phyloP scores from a whole-genome alignment of 2,329 filamentous ascomycete species.

The Fusarium oligoseptatum region DNA sequence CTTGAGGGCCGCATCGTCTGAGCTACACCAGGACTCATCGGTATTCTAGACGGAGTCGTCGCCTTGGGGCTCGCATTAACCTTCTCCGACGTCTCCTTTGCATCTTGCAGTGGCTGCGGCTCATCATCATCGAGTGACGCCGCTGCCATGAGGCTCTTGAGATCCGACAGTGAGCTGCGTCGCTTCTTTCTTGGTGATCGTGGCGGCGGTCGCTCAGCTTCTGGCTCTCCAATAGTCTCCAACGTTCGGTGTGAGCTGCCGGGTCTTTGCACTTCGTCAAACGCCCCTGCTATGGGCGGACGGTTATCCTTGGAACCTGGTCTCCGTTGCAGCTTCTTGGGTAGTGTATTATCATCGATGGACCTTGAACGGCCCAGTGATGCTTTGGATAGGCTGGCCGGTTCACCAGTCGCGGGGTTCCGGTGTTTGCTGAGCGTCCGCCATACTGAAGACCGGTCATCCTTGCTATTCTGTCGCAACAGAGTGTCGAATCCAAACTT shows the following conservation, averaged over 20 bases:
- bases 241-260: conserved; percentile 69
- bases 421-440: conserved; percentile 89
- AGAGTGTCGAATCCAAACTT: conserved; percentile 86
- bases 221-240: conserved; percentile 72
- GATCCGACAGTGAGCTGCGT: conserved; percentile 90
- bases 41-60: conserved; percentile 64
- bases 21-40: conserved; percentile 61
- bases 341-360: conserved; percentile 74
- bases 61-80: conserved; percentile 64
- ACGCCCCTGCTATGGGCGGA: conserved; percentile 72
- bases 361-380: conserved; percentile 80
- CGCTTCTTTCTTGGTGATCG: conserved; percentile 79
- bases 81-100: conserved; percentile 68
- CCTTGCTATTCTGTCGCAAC: conserved; percentile 83
- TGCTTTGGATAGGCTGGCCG: conserved; percentile 74
- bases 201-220: conserved; percentile 54
- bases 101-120: conserved; percentile 64
- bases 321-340: conserved; percentile 55
- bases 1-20: conserved; percentile 58
- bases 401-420: conserved; percentile 69
- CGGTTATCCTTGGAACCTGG: conserved; percentile 69
- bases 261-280: conserved; percentile 70
- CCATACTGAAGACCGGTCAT: conserved; percentile 83
- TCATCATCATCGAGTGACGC: conserved; percentile 62
- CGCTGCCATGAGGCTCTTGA: conserved; percentile 77